These are phyloP conservation scores for Debaryomycetaceae sp. DNA, from an alignment of 1,139 yeast species.

Conservation along the genomic window DNA sequence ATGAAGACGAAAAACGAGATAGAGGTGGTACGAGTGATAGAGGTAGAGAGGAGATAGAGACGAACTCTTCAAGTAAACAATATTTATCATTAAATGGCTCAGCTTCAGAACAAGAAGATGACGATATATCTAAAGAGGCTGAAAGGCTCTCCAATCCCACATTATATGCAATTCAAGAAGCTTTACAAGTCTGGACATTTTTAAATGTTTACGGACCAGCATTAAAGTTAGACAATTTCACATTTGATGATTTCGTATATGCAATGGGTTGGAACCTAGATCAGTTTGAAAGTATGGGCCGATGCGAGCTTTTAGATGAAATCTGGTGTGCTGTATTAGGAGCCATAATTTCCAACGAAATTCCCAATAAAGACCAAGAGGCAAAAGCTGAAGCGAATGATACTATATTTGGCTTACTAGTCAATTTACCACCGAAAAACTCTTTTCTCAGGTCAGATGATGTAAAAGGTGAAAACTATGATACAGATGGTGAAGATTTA, in stretches of 20 bases:
- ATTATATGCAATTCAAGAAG: slow-evolving; percentile 29
- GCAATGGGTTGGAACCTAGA: slow-evolving; percentile 57
- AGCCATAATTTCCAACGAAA: slow-evolving; percentile 39
- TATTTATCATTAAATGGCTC: too few relatives aligned
- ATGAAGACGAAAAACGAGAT: slow-evolving; percentile 3
- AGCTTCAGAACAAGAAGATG: slow-evolving; percentile 8
- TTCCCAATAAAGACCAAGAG: slow-evolving; percentile 17
- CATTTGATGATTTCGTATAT: slow-evolving; percentile 74
- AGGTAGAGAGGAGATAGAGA: slow-evolving; percentile 7
- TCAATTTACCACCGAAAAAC: slow-evolving; percentile 39
- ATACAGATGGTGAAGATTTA: background rate
- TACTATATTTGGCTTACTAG: slow-evolving; percentile 32
- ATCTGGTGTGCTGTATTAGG: slow-evolving; percentile 64
- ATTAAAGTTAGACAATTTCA: slow-evolving; percentile 63
- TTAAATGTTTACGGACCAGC: slow-evolving; percentile 68
- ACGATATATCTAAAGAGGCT: slow-evolving; percentile 15
- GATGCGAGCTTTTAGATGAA: slow-evolving; percentile 63
- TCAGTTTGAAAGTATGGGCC: slow-evolving; percentile 38
- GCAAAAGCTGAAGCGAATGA: slow-evolving; percentile 22
- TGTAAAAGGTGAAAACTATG: slow-evolving; percentile 4
- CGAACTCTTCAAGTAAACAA: slow-evolving; percentile 11
- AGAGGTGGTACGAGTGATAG: too few relatives aligned
- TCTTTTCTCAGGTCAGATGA: slow-evolving; percentile 18
- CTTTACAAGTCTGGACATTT: slow-evolving; percentile 73
- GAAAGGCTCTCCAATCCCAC: slow-evolving; percentile 17